Evolutionary conservation across 495 filamentous ascomycete genomes (phyloP).

Genomic region (Elaphomyces granulatus): DNA sequence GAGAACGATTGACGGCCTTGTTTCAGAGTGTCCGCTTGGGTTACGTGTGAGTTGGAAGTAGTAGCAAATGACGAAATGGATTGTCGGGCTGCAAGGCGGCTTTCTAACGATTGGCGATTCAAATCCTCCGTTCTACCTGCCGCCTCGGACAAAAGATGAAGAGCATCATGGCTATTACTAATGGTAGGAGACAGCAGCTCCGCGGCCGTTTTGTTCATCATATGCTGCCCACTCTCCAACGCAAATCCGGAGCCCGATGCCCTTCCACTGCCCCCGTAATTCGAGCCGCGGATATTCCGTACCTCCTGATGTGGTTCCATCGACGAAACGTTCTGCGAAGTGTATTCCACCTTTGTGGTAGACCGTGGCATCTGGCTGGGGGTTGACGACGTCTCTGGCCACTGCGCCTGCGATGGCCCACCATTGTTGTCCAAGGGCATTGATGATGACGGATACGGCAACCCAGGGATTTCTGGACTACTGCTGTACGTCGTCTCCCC

Average conservation of each 20-base stretch:
- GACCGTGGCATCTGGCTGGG: conserved; percentile 4
- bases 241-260: conserved; percentile 18
- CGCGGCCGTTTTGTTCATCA: conserved; percentile 40
- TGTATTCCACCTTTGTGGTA: background rate
- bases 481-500: conserved; percentile 26
- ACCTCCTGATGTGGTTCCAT: background rate
- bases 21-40: conserved; percentile 20
- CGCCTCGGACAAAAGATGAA: conserved; percentile 45
- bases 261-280: background rate
- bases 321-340: conserved; percentile 13
- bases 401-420: conserved; percentile 15
- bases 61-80: conserved; percentile 26
- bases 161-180: conserved; percentile 43
- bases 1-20: conserved; percentile 22
- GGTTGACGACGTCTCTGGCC: conserved; percentile 18
- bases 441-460: conserved; percentile 18
- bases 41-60: conserved; percentile 21
- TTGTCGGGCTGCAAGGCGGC: conserved; percentile 24
- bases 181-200: conserved; percentile 43
- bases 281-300: background rate
- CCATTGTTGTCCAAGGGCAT: conserved; percentile 17
- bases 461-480: conserved; percentile 13
- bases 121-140: conserved; percentile 38
- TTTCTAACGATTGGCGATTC: conserved; percentile 29
- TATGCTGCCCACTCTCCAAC: conserved; percentile 27